Evolutionary conservation across 225 moss, liverwort and hornwort species (phyloP).

Genomic region (Neckera pumila): DNA sequence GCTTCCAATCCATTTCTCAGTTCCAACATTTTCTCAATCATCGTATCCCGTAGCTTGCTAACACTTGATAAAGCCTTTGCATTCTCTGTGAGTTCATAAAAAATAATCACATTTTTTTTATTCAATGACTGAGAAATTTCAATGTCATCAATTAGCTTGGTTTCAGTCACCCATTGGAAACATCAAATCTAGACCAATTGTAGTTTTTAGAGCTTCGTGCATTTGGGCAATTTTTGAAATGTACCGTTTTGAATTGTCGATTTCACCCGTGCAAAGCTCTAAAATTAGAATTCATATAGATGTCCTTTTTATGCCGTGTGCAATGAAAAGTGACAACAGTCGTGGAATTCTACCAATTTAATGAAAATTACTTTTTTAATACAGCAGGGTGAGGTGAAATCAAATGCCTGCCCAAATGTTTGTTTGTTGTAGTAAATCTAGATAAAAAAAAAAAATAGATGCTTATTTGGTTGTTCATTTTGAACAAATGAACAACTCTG

Average conservation of each 20-base stretch:
- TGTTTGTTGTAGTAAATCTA: neutral
- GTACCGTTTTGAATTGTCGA: neutral
- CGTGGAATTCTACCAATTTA: neutral
- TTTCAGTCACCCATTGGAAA: neutral
- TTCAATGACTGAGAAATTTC: no score
- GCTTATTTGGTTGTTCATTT: no score
- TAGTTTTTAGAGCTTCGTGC: no score
- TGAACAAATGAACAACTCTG: neutral
- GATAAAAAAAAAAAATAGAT: no score
- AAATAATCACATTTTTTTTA: neutral
- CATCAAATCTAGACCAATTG: no score
- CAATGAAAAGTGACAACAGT: neutral
- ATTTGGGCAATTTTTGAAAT: neutral
- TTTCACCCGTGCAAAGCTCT: neutral
- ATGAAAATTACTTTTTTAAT: neutral
- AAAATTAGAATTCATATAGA: neutral
- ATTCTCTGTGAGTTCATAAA: slow-evolving; percentile 22
- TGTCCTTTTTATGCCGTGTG: neutral
- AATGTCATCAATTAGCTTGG: neutral
- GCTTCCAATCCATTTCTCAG: slow-evolving; percentile 19
- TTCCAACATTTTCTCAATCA: slow-evolving; percentile 24
- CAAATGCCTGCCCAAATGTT: neutral
- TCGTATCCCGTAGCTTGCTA: slow-evolving; percentile 21
- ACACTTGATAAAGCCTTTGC: slow-evolving; percentile 13
- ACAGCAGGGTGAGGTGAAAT: neutral